A percentile compares a stretch with the other conserved stretches of the same genome.
phyloP scores from a whole-genome alignment of 108 stramenopile genomes.

The Pseudonitzschia pungens region DNA sequence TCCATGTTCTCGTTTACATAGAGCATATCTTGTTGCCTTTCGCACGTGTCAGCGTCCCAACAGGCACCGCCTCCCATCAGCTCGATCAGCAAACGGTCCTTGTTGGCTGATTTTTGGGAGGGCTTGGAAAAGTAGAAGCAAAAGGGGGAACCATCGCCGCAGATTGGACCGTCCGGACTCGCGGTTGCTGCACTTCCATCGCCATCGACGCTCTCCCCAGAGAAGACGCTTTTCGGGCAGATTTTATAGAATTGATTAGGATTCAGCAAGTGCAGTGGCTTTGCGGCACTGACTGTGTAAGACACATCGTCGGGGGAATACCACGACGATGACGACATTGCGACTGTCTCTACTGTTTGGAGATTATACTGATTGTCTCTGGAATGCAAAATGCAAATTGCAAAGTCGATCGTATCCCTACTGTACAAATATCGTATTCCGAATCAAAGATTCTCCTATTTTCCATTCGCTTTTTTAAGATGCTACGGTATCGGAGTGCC shows the following conservation, averaged over 20 bases:
- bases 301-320: background rate
- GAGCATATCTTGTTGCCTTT: conserved; percentile 26
- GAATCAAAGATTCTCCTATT: too few species aligned
- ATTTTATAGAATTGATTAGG: conserved; percentile 21
- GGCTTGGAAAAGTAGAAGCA: conserved; percentile 49
- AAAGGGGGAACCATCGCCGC: conserved; percentile 58
- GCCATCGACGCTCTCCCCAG: background rate
- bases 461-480: too few species aligned
- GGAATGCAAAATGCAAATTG: too few species aligned
- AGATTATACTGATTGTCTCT: too few species aligned
- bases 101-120: conserved; percentile 25
- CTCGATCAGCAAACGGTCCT: conserved; percentile 49
- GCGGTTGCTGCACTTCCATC: background rate
- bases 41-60: conserved; percentile 52
- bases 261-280: conserved; percentile 1
- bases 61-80: conserved; percentile 61
- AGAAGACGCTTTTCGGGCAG: background rate
- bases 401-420: too few species aligned
- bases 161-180: conserved; percentile 41
- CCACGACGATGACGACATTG: conserved; percentile 14
- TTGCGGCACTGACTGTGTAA: background rate
- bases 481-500: too few species aligned
- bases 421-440: too few species aligned
- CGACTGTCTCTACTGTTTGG: too few species aligned
- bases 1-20: conserved; percentile 35